phyloP scores from a whole-genome alignment of 202 grass and related monocot species.

The Carex sylvatica region DNA sequence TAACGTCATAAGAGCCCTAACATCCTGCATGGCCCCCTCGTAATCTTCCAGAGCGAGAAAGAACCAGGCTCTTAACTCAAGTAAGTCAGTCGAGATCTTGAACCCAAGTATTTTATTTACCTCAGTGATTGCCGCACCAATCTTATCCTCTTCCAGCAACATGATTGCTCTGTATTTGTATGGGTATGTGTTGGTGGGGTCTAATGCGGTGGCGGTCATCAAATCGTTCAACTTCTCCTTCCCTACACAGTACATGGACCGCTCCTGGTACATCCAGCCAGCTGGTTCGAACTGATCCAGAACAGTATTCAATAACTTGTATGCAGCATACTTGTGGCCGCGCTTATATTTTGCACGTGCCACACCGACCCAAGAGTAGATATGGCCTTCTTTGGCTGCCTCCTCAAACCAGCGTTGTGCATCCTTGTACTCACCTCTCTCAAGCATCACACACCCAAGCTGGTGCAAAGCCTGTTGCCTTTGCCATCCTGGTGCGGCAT shows the following conservation, averaged over 20 bases:
- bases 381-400: conserved; percentile 64
- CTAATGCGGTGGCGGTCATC: conserved; percentile 50
- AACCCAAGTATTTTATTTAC: conserved; percentile 80
- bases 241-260: conserved; percentile 65
- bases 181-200: conserved; percentile 71
- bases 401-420: conserved; percentile 80
- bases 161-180: conserved; percentile 75
- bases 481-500: conserved; percentile 59
- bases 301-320: conserved; percentile 76
- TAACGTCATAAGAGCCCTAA: conserved; percentile 66
- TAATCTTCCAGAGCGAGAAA: conserved; percentile 59
- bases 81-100: conserved; percentile 68
- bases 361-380: conserved; percentile 71
- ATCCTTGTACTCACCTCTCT: conserved; percentile 81
- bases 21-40: conserved; percentile 65
- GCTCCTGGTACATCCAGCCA: conserved; percentile 94
- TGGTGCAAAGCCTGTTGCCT: conserved; percentile 75
- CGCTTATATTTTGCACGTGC: conserved; percentile 83
- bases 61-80: conserved; percentile 90
- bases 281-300: conserved; percentile 45
- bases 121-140: conserved; percentile 59
- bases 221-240: conserved; percentile 83
- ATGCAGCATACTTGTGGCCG: conserved; percentile 89
- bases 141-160: conserved; percentile 70
- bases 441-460: conserved; percentile 88